Evolutionary conservation across 1,139 yeast species (phyloP), one percentile per base, ranked within the genome.

Genomic region (Protomyces arabidopsidicola): DNA sequence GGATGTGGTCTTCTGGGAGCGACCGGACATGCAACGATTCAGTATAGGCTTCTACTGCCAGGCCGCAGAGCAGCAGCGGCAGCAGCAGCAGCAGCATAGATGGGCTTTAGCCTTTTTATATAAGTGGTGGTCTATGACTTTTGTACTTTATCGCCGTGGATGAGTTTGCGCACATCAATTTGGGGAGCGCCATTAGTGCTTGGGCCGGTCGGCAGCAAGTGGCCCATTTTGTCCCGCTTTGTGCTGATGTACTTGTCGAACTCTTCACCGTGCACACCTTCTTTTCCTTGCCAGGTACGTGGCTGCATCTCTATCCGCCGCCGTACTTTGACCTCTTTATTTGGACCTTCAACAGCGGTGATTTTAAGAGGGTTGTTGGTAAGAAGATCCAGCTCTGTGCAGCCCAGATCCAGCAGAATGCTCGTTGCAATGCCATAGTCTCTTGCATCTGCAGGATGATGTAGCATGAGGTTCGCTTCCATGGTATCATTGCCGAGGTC

Each of bases 401-500:
- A 81, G 12, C 93, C 96, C 70, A 95, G 79, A 75, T 95, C 98
- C 60, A 86, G 74, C 65, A 95, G 78, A 54, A 95, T 95, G 4
- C 98, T 95, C 4, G 97, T 93, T 3, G 98, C 98, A 67, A 95
- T 79, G 0, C 95, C 86, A 73, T 93, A 95, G 62, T 91, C 87
- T 70, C 99, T 83, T 16, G 90, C 96, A 75, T 95, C 98, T 0
- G 97, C 98, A 2, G 98, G 98, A 73, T 95, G 98, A 70, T 96
- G 84, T 69, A 95, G 81, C 77, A 95, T 75, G 68, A 95, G 78
- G 75, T 95, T 95, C 14, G 98, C 98, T 74, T 91, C 95, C 10
- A 95, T 98, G 0, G 98, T 95, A 75, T 95, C 98, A 5, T 98
- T 98, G 9, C 99, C 99, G 66, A 95, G 80, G 75, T 95, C 99